Evolutionary conservation across 129 eudicot genomes (phyloP).

Genomic region (Artemisia tridentata): DNA sequence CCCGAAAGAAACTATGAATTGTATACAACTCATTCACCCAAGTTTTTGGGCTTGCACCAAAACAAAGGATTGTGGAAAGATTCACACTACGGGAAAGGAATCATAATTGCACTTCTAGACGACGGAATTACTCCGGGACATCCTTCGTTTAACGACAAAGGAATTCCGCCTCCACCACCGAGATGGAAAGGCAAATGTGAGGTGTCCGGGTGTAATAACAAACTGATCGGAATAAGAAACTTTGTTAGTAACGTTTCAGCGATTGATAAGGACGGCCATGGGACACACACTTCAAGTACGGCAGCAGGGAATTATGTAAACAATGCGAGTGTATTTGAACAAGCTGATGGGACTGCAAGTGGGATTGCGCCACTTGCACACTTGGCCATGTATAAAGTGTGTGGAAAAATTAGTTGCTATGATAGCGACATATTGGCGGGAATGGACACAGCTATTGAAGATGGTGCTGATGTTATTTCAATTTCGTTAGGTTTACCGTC

Average conservation of each 20-base stretch:
- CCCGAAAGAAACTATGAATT: background rate
- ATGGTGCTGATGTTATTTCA: background rate
- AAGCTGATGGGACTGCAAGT: background rate
- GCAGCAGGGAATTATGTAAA: background rate
- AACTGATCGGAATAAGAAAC: too few relatives aligned
- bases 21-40: background rate
- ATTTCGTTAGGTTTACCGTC: background rate
- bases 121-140: background rate
- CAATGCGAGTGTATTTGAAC: background rate
- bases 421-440: background rate
- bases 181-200: background rate
- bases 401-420: background rate
- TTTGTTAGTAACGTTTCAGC: too few relatives aligned
- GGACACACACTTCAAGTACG: too few relatives aligned
- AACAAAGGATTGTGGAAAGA: background rate
- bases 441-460: background rate
- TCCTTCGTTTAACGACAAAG: background rate
- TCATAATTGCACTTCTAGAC: background rate
- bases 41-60: background rate
- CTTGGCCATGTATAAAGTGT: background rate
- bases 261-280: too few relatives aligned
- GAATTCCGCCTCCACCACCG: background rate
- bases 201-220: background rate
- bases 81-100: background rate
- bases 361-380: background rate